phyloP scores from a whole-genome alignment of 2,329 filamentous ascomycete species.

The Sphaceloma murrayae region DNA sequence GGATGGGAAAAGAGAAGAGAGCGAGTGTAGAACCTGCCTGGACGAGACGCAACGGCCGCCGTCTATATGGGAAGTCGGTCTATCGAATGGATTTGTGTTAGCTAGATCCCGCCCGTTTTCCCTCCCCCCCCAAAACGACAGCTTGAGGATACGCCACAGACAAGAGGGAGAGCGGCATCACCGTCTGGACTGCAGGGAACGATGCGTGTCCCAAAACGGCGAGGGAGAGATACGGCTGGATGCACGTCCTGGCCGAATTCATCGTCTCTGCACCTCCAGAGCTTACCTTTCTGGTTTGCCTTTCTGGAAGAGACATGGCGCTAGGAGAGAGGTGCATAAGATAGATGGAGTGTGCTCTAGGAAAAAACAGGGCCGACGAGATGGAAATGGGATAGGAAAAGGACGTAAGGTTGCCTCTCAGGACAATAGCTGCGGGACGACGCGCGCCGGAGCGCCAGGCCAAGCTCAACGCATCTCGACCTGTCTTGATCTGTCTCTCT shows the following conservation, averaged over 20 bases:
- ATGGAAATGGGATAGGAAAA: neutral
- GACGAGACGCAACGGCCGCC: conserved; percentile 16
- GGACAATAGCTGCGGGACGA: conserved; percentile 14
- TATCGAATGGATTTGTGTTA: conserved; percentile 15
- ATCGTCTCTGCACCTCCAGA: conserved; percentile 2
- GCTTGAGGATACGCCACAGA: neutral
- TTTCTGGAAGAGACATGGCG: neutral
- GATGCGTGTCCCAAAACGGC: conserved; percentile 13
- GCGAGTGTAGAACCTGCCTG: conserved; percentile 13
- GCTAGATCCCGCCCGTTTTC: conserved; percentile 15
- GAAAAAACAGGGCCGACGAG: conserved; percentile 5
- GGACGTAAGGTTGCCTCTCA: neutral
- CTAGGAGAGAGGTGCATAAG: conserved; percentile 10
- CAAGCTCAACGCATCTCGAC: conserved; percentile 9
- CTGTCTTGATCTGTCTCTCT: conserved; percentile 9
- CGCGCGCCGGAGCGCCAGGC: neutral
- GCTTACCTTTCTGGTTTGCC: neutral
- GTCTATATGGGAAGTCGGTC: conserved; percentile 15
- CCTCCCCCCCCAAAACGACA: conserved; percentile 9
- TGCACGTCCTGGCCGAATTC: conserved; percentile 2
- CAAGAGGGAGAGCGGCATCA: neutral
- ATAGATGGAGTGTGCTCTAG: neutral
- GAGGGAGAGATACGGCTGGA: conserved; percentile 3
- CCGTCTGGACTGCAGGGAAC: conserved; percentile 12
- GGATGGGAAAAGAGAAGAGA: conserved; percentile 4